Evolutionary conservation across 2,329 filamentous ascomycete genomes (phyloP).

Genomic region (Phyllosticta citrichinensis): DNA sequence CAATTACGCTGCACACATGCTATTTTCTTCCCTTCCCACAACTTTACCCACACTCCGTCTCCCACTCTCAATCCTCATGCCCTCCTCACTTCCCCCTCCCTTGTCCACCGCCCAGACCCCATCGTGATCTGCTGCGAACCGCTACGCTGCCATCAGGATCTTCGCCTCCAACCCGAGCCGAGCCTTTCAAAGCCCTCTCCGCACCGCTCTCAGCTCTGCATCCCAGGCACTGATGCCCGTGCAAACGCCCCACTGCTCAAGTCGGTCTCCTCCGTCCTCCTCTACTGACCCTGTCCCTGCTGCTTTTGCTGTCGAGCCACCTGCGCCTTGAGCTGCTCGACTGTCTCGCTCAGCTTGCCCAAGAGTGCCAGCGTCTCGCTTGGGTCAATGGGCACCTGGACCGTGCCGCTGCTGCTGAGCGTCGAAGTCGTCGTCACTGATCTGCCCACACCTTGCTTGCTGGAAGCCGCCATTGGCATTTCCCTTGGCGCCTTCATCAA

Average conservation of each 20-base stretch:
- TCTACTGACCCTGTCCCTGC: background rate
- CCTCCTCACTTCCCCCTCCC: background rate
- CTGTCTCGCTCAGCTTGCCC: constrained; percentile 4
- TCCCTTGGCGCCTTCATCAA: constrained; percentile 5
- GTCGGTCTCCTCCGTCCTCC: background rate
- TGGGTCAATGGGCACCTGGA: background rate
- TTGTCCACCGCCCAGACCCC: background rate
- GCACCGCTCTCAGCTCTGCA: constrained; percentile 8
- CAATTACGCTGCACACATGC: background rate
- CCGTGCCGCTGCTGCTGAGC: constrained; percentile 1
- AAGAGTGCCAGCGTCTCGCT: constrained; percentile 8
- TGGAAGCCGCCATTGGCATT: background rate
- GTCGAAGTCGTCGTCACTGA: background rate
- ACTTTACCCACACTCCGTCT: background rate
- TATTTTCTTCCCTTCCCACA: background rate
- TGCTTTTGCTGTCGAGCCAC: constrained; percentile 6
- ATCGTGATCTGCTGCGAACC: constrained; percentile 3
- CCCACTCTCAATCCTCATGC: background rate
- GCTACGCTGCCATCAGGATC: constrained; percentile 4
- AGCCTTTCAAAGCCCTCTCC: constrained; percentile 8
- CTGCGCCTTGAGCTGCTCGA: constrained; percentile 8
- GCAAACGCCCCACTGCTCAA: background rate
- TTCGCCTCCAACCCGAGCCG: constrained; percentile 5
- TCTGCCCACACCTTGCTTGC: background rate
- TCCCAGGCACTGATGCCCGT: background rate